Evolutionary conservation across 1,139 yeast species (phyloP).

Genomic region (Zhuliangozyma parablackwelliae): DNA sequence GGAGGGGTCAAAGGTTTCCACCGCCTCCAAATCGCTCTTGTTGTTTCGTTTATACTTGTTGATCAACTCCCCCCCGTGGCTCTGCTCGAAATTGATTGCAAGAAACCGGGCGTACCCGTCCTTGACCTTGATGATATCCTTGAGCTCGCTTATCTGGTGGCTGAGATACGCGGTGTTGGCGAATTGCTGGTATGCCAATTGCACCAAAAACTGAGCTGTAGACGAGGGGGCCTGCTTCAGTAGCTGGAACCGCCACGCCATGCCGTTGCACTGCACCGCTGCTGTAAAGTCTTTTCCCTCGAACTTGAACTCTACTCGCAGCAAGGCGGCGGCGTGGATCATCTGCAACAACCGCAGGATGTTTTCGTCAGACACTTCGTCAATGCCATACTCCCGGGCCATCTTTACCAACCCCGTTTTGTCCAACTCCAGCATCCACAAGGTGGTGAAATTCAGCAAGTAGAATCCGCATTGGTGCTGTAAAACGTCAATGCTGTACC

Average conservation of each 20-base stretch:
- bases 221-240: constrained; percentile 5
- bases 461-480: constrained; percentile 18
- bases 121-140: constrained; percentile 21
- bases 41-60: constrained; percentile 22
- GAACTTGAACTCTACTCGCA: not conserved
- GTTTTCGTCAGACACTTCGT: constrained; percentile 14
- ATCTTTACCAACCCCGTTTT: constrained; percentile 12
- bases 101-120: constrained; percentile 34
- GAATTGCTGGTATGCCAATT: constrained; percentile 22
- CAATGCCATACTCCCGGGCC: constrained; percentile 22
- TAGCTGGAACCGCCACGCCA: constrained; percentile 23
- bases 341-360: no score
- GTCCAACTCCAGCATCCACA: constrained; percentile 25
- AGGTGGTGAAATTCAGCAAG: constrained; percentile 22
- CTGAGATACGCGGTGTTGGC: constrained; percentile 18
- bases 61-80: constrained; percentile 34
- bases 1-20: constrained; percentile 14
- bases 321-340: no score
- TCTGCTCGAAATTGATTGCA: constrained; percentile 32
- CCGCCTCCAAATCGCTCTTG: constrained; percentile 8
- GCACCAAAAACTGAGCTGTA: constrained; percentile 15
- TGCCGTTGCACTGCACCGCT: constrained; percentile 5
- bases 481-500: constrained; percentile 7
- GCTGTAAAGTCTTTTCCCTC: constrained; percentile 1
- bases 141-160: constrained; percentile 18